These are phyloP conservation scores for Fusarium piperis DNA, from an alignment of 2,329 filamentous ascomycete species.

Conservation along the genomic window DNA sequence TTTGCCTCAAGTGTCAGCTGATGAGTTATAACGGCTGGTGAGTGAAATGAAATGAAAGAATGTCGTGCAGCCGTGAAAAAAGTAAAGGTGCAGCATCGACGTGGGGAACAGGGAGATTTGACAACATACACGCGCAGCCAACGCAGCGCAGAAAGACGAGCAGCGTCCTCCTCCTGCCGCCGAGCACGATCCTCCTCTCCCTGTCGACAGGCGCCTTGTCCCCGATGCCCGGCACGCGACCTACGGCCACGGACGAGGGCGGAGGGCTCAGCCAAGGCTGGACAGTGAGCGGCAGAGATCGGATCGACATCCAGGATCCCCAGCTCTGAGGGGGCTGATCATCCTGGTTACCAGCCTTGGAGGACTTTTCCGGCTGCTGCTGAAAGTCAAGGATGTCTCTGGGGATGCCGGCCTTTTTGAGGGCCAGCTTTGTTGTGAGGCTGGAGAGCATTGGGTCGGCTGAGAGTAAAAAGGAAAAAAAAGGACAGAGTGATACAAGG, in stretches of 20 bases:
- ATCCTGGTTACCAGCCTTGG: constrained; percentile 42
- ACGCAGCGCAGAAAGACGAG: constrained; percentile 65
- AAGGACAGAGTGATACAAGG: constrained; percentile 4
- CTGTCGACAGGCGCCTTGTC: constrained; percentile 60
- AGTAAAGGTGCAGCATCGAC: not conserved
- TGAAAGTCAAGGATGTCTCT: constrained; percentile 58
- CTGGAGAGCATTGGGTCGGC: constrained; percentile 60
- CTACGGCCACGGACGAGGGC: constrained; percentile 60
- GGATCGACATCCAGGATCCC: constrained; percentile 61
- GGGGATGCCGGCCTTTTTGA: constrained; percentile 65
- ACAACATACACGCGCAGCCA: constrained; percentile 63
- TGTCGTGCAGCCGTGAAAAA: not conserved
- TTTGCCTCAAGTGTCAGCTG: not conserved
- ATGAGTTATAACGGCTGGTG: not conserved
- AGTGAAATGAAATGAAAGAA: not conserved
- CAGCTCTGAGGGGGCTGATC: constrained; percentile 46
- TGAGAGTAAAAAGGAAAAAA: constrained; percentile 21
- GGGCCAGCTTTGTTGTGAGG: constrained; percentile 66
- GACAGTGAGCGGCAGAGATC: constrained; percentile 60
- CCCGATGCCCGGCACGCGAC: constrained; percentile 57
- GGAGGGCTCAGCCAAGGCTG: constrained; percentile 63
- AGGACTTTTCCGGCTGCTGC: constrained; percentile 46
- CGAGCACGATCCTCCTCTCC: constrained; percentile 55
- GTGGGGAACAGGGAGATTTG: not conserved
- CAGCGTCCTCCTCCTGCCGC: constrained; percentile 55